Evolutionary conservation across 1,139 yeast species (phyloP).

Genomic region (Pichia kudriavzevii): DNA sequence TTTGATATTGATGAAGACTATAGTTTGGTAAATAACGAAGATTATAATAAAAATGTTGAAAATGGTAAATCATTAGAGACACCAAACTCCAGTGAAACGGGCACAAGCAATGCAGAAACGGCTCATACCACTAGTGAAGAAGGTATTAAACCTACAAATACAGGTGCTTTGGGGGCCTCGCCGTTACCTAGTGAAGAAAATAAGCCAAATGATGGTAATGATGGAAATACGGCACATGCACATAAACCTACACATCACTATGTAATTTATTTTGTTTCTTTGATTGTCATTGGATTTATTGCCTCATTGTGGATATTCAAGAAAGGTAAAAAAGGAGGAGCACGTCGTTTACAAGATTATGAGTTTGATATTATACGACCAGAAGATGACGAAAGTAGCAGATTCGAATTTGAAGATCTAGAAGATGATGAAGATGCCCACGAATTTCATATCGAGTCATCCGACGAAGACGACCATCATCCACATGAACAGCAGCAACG

Average conservation of each 20-base stretch:
- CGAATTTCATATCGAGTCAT: conserved; percentile 6
- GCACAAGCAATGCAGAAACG: too few species aligned
- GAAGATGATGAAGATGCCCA: conserved; percentile 13
- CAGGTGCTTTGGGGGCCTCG: conserved; percentile 23
- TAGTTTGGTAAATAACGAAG: conserved; percentile 31
- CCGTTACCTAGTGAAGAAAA: too few species aligned
- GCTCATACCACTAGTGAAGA: too few species aligned
- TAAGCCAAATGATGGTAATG: conserved; percentile 6
- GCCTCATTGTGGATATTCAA: conserved; percentile 40
- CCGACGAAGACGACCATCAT: conserved; percentile 5
- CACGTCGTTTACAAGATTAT: conserved; percentile 66
- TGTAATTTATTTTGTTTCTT: conserved; percentile 45
- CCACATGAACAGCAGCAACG: neutral
- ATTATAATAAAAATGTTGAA: conserved; percentile 1
- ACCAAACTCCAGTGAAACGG: too few species aligned
- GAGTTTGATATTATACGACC: conserved; percentile 76
- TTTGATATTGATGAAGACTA: conserved; percentile 38
- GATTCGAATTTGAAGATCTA: conserved; percentile 19
- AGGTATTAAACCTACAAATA: neutral
- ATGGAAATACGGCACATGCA: conserved; percentile 19
- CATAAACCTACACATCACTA: conserved; percentile 26
- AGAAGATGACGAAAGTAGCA: conserved; percentile 39
- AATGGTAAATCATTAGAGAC: too few species aligned
- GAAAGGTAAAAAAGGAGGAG: conserved; percentile 37
- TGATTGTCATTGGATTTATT: conserved; percentile 54